These are phyloP conservation scores for Rhizopus arrhizus DNA, from an alignment of 371 early-diverging fungal genomes.

Conservation along the genomic window DNA sequence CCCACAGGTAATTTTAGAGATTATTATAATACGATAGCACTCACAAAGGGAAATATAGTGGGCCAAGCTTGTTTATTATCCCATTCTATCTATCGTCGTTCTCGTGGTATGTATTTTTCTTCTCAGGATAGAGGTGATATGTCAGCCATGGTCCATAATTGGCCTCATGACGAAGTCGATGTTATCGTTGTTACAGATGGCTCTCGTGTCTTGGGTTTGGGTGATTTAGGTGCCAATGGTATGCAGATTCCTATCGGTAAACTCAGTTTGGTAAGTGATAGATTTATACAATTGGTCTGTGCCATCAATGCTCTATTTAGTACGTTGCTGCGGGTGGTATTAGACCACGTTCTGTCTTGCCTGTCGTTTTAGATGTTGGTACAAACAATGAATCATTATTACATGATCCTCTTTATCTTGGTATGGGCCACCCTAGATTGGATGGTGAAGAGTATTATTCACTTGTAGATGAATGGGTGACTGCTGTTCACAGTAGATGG, in stretches of 20 bases:
- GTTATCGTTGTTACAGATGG: slow-evolving; percentile 75
- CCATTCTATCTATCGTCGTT: slow-evolving; percentile 66
- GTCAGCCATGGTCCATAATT: slow-evolving; percentile 63
- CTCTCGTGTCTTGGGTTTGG: slow-evolving; percentile 66
- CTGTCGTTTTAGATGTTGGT: slow-evolving; percentile 69
- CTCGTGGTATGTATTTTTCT: slow-evolving; percentile 69
- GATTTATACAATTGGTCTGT: background rate
- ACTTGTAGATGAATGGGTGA: slow-evolving; percentile 70
- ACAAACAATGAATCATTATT: slow-evolving; percentile 63
- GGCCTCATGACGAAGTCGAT: slow-evolving; percentile 62
- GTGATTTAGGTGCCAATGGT: slow-evolving; percentile 72
- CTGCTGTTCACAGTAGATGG: slow-evolving; percentile 62
- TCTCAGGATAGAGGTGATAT: slow-evolving; percentile 62
- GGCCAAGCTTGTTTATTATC: slow-evolving; percentile 57
- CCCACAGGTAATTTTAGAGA: slow-evolving; percentile 39
- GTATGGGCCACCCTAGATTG: slow-evolving; percentile 64
- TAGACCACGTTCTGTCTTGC: slow-evolving; percentile 62
- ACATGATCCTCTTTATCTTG: slow-evolving; percentile 67
- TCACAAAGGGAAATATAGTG: slow-evolving; percentile 21
- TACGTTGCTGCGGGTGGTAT: slow-evolving; percentile 71
- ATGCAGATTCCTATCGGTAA: slow-evolving; percentile 72
- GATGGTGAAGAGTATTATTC: slow-evolving; percentile 64
- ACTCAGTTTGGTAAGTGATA: slow-evolving; percentile 53
- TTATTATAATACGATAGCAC: background rate
- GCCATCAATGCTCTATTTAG: slow-evolving; percentile 14